Percentiles rank a stretch among this genome's conserved stretches.
These are phyloP conservation scores for Solanum corneliomulleri DNA, from an alignment of 257 asterid genomes.

Conservation along the genomic window DNA sequence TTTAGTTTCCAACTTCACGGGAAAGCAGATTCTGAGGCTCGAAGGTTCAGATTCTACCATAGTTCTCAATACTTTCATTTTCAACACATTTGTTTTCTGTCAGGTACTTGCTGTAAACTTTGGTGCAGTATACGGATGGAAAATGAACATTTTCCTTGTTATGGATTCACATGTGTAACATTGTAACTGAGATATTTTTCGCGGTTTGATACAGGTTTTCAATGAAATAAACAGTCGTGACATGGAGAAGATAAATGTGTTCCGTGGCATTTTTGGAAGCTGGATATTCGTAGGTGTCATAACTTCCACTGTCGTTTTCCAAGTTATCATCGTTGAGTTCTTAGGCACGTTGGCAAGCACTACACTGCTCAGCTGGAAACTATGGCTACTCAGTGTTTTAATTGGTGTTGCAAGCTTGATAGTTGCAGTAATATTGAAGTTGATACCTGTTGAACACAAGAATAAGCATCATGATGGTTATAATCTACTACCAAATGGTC, in stretches of 20 bases:
- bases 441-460: conserved; percentile 34
- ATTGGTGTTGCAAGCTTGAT: conserved; percentile 39
- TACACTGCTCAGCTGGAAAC: conserved; percentile 34
- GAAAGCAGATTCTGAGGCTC: conserved; percentile 36
- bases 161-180: not conserved
- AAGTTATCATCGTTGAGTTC: conserved; percentile 48
- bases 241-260: conserved; percentile 65
- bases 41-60: conserved; percentile 28
- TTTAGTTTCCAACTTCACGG: conserved; percentile 39
- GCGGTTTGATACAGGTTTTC: conserved; percentile 34
- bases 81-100: conserved; percentile 84
- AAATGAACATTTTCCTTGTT: not conserved
- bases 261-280: conserved; percentile 53
- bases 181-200: not conserved
- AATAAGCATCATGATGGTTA: conserved; percentile 51
- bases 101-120: conserved; percentile 26
- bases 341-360: conserved; percentile 58
- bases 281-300: conserved; percentile 51
- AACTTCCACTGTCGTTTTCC: conserved; percentile 48
- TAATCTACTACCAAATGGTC: conserved; percentile 60
- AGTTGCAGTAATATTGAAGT: conserved; percentile 44
- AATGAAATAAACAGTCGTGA: conserved; percentile 83
- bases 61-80: conserved; percentile 56
- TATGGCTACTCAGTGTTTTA: conserved; percentile 44
- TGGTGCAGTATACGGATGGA: not conserved